These are phyloP conservation scores for Byssothecium circinans DNA, from an alignment of 2,329 filamentous ascomycete genomes.

Conservation along the genomic window DNA sequence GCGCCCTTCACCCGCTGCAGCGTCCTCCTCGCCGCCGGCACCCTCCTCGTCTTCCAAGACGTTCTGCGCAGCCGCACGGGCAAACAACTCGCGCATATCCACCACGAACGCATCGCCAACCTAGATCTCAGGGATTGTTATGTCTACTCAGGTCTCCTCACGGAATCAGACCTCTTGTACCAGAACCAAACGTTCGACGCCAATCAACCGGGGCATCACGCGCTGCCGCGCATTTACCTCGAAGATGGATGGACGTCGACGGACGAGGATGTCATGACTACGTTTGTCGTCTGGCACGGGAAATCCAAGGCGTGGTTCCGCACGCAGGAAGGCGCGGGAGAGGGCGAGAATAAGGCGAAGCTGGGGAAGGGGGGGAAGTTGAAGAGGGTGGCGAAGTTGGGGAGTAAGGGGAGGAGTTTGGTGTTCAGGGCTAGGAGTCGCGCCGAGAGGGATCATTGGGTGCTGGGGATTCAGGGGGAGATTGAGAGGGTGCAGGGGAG, in stretches of 20 bases:
- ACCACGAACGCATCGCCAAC: conserved; percentile 62
- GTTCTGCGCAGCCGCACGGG: conserved; percentile 59
- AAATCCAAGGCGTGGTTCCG: conserved; percentile 60
- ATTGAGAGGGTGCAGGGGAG: conserved; percentile 57
- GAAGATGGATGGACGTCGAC: conserved; percentile 63
- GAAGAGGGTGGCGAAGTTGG: conserved; percentile 62
- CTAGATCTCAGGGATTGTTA: conserved; percentile 66
- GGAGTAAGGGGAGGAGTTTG: conserved; percentile 62
- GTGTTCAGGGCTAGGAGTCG: conserved; percentile 68
- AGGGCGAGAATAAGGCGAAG: conserved; percentile 29
- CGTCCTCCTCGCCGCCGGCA: conserved; percentile 62
- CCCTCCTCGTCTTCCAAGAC: conserved; percentile 64
- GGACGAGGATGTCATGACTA: conserved; percentile 67
- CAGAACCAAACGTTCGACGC: conserved; percentile 66
- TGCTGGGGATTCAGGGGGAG: conserved; percentile 65
- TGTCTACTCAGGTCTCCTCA: conserved; percentile 65
- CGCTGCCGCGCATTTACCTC: conserved; percentile 62
- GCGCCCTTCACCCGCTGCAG: conserved; percentile 62
- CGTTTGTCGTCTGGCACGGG: conserved; percentile 68
- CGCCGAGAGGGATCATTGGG: conserved; percentile 69
- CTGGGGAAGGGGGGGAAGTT: conserved; percentile 53
- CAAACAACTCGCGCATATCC: conserved; percentile 60
- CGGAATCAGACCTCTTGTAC: conserved; percentile 64
- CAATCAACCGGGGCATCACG: conserved; percentile 61
- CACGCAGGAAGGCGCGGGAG: conserved; percentile 36